Conservation (phyloP, 768 basidiomycete genomes). For the Tricholoma saponaceum region DNA sequence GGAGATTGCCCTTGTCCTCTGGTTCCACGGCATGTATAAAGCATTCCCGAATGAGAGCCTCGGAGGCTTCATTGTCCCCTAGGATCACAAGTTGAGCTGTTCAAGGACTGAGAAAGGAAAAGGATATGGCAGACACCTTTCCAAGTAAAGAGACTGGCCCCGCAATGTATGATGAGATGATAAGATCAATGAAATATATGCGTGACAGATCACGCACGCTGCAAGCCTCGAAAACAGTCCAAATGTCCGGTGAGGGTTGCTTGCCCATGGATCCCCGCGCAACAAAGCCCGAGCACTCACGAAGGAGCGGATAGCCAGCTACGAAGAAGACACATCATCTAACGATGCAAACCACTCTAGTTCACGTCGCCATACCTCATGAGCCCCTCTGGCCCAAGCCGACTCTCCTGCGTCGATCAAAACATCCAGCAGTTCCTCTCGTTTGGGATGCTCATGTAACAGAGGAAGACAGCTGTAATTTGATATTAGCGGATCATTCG, state of each 20-base stretch:
- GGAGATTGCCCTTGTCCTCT: conserved; percentile 53
- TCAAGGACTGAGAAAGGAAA: not conserved
- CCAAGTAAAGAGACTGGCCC: conserved; percentile 57
- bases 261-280: conserved; percentile 48
- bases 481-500: not conserved
- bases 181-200: not conserved
- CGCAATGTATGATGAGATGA: not conserved
- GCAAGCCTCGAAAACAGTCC: conserved; percentile 53
- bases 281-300: conserved; percentile 54
- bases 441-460: conserved; percentile 54
- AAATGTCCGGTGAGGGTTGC: conserved; percentile 44
- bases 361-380: conserved; percentile 48
- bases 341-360: not conserved
- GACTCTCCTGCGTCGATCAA: conserved; percentile 68
- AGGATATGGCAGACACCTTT: conserved; percentile 38
- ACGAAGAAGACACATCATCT: not conserved
- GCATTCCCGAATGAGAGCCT: conserved; percentile 52
- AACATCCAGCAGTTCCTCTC: conserved; percentile 56
- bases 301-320: conserved; percentile 65
- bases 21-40: conserved; percentile 40
- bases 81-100: conserved; percentile 3
- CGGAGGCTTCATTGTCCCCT: conserved; percentile 55
- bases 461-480: conserved; percentile 53
- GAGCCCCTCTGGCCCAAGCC: conserved; percentile 68
- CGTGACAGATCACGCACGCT: conserved; percentile 40